Evolutionary conservation across 2,329 filamentous ascomycete genomes (phyloP).

Genomic region (Aphanoascus verrucosus): DNA sequence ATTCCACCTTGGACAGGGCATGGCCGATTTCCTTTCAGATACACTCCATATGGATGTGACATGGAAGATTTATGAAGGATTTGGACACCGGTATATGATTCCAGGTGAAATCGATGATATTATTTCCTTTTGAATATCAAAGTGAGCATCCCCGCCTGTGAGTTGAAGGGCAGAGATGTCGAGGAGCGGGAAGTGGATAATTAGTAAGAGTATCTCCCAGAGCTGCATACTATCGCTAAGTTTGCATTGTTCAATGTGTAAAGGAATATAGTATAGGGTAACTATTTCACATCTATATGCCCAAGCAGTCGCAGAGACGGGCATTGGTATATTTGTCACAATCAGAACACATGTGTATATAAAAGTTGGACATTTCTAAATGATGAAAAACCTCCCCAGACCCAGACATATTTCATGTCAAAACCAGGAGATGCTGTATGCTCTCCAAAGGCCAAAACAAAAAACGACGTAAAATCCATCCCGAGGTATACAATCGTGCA

Average conservation of each 20-base stretch:
- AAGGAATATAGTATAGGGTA: no score
- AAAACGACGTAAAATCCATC: neutral
- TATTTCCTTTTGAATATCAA: slow-evolving; percentile 24
- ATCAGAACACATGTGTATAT: neutral
- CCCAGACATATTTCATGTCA: neutral
- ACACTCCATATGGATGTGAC: slow-evolving; percentile 21
- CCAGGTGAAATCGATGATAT: slow-evolving; percentile 42
- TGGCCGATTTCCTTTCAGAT: slow-evolving; percentile 22
- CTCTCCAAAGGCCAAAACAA: neutral
- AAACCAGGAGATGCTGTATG: neutral
- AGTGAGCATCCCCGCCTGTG: slow-evolving; percentile 10
- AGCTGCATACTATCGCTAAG: no score
- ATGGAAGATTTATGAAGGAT: slow-evolving; percentile 33
- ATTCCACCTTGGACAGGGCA: slow-evolving; percentile 24
- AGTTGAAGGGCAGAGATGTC: no score
- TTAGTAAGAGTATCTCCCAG: no score
- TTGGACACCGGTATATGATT: slow-evolving; percentile 42
- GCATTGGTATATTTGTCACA: neutral
- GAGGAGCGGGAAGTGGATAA: no score
- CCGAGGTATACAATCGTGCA: neutral
- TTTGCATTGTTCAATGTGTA: no score
- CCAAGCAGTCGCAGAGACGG: neutral
- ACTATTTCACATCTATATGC: neutral
- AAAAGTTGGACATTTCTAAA: neutral
- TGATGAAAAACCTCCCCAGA: neutral